Percentiles rank a stretch among this genome's conserved stretches.
Evolutionary conservation across 257 asterid genomes (phyloP).

Genomic region (Solanum dulcamara): DNA sequence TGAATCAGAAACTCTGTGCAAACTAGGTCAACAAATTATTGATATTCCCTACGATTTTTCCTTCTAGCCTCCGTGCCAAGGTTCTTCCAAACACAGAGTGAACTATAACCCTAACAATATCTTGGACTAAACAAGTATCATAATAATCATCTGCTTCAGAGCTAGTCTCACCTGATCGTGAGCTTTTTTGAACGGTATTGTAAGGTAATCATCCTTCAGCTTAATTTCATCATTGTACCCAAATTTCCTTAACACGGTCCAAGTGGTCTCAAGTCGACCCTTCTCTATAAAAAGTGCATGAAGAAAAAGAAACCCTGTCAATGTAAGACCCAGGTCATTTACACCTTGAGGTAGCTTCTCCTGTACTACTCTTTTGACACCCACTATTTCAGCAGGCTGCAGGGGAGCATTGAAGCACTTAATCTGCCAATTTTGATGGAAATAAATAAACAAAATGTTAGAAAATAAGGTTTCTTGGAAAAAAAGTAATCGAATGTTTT

Average conservation of each 20-base stretch:
- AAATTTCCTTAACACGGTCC: constrained; percentile 86
- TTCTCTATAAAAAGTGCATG: constrained; percentile 94
- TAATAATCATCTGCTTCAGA: not conserved
- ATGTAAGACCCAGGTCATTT: constrained; percentile 78
- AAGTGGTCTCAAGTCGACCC: constrained; percentile 82
- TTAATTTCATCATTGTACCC: constrained; percentile 79
- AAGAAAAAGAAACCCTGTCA: constrained; percentile 81
- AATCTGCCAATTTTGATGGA: constrained; percentile 30
- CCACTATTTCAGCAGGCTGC: constrained; percentile 79
- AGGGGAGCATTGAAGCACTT: constrained; percentile 87
- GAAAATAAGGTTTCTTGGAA: not conserved
- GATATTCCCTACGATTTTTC: not conserved
- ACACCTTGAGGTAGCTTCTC: constrained; percentile 89
- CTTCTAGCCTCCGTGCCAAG: not conserved
- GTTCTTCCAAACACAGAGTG: not conserved
- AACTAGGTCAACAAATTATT: not conserved
- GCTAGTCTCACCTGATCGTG: constrained; percentile 76
- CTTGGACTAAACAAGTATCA: not conserved
- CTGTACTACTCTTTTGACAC: constrained; percentile 80
- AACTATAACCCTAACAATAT: not conserved
- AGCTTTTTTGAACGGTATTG: constrained; percentile 62
- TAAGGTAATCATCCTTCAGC: constrained; percentile 60
- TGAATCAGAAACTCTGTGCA: not conserved
- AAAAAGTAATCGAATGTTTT: not conserved
- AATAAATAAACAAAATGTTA: not conserved